Conservation (phyloP, 2,329 filamentous ascomycete genomes). For the Curvularia sp. region DNA sequence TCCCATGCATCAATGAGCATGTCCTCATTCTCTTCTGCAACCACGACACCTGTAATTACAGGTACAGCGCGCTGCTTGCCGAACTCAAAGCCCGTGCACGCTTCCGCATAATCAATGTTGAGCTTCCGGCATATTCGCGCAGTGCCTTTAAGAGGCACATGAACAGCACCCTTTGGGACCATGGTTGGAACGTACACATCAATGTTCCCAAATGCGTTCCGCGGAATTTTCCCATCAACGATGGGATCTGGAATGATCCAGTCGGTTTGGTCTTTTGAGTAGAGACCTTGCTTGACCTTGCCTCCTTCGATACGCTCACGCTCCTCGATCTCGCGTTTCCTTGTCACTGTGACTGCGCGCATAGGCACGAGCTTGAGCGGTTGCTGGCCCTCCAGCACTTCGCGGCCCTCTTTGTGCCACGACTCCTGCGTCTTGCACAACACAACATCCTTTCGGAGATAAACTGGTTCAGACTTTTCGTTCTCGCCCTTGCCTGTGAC, state of each 20-base stretch:
- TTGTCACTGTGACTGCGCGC: conserved; percentile 85
- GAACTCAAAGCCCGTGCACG: conserved; percentile 96
- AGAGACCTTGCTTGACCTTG: conserved; percentile 87
- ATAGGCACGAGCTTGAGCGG: conserved; percentile 89
- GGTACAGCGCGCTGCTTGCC: conserved; percentile 93
- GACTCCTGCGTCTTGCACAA: conserved; percentile 90
- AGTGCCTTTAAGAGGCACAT: conserved; percentile 79
- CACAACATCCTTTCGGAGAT: conserved; percentile 77
- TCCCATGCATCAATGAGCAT: conserved; percentile 78
- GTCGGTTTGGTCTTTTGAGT: conserved; percentile 83
- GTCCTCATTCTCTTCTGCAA: conserved; percentile 80
- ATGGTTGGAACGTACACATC: conserved; percentile 94
- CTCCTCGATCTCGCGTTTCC: conserved; percentile 88
- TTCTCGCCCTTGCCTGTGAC: conserved; percentile 76
- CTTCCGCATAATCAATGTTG: conserved; percentile 88
- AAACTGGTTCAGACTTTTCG: conserved; percentile 80
- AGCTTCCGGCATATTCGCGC: conserved; percentile 83
- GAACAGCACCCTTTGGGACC: conserved; percentile 83
- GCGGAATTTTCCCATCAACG: conserved; percentile 82
- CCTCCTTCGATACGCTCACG: conserved; percentile 77
- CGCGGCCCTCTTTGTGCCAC: conserved; percentile 96
- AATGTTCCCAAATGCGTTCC: conserved; percentile 95
- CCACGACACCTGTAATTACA: conserved; percentile 86
- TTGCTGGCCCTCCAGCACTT: conserved; percentile 70
- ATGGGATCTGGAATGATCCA: conserved; percentile 95